Conservation (phyloP, 352 stramenopile species). For the Phytophthora sansomeana region DNA sequence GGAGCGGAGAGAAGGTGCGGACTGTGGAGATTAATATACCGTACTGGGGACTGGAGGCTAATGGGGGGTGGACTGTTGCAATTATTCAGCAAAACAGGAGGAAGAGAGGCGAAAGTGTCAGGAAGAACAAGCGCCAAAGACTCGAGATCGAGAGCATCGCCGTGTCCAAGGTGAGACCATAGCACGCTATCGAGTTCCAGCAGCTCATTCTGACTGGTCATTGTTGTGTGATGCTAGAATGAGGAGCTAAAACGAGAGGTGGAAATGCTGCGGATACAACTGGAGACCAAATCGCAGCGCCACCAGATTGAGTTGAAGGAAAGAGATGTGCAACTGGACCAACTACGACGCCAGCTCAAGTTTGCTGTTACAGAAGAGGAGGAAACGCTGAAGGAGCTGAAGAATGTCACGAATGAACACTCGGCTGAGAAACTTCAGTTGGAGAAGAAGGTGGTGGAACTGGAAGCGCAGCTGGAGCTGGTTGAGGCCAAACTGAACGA, state of each 20-base stretch:
- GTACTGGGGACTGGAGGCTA: constrained; percentile 2
- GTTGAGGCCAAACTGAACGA: constrained; percentile 70
- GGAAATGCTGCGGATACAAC: constrained; percentile 60
- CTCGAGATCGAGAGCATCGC: constrained; percentile 67
- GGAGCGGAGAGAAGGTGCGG: constrained; percentile 46
- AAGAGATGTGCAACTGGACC: constrained; percentile 69
- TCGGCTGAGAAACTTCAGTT: constrained; percentile 66
- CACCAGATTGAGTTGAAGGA: constrained; percentile 79
- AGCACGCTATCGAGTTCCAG: background rate
- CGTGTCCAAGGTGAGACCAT: constrained; percentile 55
- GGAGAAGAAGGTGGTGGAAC: constrained; percentile 76
- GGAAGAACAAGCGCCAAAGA: constrained; percentile 56
- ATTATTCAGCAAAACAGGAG: constrained; percentile 35
- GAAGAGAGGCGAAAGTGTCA: constrained; percentile 36
- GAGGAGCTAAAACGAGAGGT: constrained; percentile 60
- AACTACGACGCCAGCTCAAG: constrained; percentile 73
- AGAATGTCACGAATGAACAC: constrained; percentile 54
- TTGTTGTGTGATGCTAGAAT: constrained; percentile 39
- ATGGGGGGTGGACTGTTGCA: constrained; percentile 6
- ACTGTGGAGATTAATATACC: background rate
- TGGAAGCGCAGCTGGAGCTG: constrained; percentile 74
- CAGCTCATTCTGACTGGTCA: constrained; percentile 2
- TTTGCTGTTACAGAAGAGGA: constrained; percentile 72
- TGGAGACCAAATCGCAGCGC: constrained; percentile 55
- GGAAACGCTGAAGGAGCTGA: constrained; percentile 68